A percentile compares a stretch with the other conserved stretches of the same genome.
phyloP scores from a whole-genome alignment of 2,329 filamentous ascomycete species.

The Calycina marina region DNA sequence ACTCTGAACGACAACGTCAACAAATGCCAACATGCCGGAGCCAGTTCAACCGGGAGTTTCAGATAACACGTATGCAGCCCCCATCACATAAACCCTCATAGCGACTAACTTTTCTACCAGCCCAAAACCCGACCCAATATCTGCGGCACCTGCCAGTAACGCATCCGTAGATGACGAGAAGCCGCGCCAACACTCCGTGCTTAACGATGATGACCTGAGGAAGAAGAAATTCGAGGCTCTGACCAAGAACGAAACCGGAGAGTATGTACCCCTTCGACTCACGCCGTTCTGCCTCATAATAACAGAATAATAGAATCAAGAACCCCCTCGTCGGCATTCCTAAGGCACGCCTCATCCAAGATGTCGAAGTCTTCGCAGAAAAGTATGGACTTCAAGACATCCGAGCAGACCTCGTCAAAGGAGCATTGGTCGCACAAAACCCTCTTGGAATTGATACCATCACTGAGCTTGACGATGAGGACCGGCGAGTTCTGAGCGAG shows the following conservation, averaged over 20 bases:
- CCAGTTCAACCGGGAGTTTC: too few species aligned
- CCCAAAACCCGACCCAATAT: too few species aligned
- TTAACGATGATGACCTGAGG: constrained; percentile 7
- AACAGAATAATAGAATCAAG: constrained; percentile 42
- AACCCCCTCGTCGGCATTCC: constrained; percentile 43
- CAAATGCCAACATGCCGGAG: too few species aligned
- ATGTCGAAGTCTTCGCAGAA: constrained; percentile 47
- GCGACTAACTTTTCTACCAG: too few species aligned
- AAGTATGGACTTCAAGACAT: constrained; percentile 44
- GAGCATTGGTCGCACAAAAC: constrained; percentile 61
- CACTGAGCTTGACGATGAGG: constrained; percentile 41
- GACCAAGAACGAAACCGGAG: constrained; percentile 15
- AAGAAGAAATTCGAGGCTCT: constrained; percentile 13
- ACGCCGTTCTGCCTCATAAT: constrained; percentile 31
- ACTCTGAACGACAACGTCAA: too few species aligned
- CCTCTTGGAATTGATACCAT: constrained; percentile 48
- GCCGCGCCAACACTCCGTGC: constrained; percentile 10
- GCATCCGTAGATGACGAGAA: constrained; percentile 1
- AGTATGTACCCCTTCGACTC: constrained; percentile 6
- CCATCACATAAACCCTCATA: too few species aligned
- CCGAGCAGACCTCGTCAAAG: constrained; percentile 44
- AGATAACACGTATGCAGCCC: too few species aligned
- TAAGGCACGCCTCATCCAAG: constrained; percentile 31
- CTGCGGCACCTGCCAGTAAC: too few species aligned
- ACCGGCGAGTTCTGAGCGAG: constrained; percentile 44